Base-by-base conservation (phyloP, 2,329 filamentous ascomycete genomes). In the Clonostachys solani region DNA sequence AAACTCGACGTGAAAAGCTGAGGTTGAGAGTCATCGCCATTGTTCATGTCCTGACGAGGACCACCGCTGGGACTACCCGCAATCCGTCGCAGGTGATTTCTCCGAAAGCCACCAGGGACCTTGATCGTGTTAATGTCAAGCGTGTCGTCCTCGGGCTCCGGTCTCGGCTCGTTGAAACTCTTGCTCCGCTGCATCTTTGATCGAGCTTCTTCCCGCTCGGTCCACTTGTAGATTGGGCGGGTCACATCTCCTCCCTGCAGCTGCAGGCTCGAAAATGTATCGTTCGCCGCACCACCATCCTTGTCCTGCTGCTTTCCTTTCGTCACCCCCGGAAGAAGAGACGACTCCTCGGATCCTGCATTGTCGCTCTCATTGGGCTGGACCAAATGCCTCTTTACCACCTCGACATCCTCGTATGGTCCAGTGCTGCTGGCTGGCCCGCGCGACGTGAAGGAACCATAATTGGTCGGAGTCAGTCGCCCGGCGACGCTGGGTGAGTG, bases 181-280 rank as follows among this genome's bases (percentile, higher is more conserved):
- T 92, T 86, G 69, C 92, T 96, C 57, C 92, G 83, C 57, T 86
- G 81, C 60, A 83, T 74, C 56, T 81, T 81, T 50, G 75, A 78
- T 54, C 84, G 81, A 42, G 82, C 75, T 60, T 95, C 85, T 45
- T 87, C 87, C 63, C 95, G 89, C 65, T 97, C 91, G 6, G 91
- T 90, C 89, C 95, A 99, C 57, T 89, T 86, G 73, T 99, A 99
- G 57, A 99, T 95, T 47, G 92, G 89, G 50, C 94, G 79, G 19
- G 92, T 96, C 48, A 96, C 87, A 63, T 99, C 94, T 53, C 94
- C 94, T 50, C 94, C 94, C 63, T 97, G 95, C 42, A 99, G 73
- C 61, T 86, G 85, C 63, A 99, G 68, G 67, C 94, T 97, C 33
- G 92, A 96, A 64, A 99, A 99, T 60, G 95, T 89, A 49, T 94